Evolutionary conservation across 1,139 yeast genomes (phyloP).

Genomic region (Sugiyamaella novakii): DNA sequence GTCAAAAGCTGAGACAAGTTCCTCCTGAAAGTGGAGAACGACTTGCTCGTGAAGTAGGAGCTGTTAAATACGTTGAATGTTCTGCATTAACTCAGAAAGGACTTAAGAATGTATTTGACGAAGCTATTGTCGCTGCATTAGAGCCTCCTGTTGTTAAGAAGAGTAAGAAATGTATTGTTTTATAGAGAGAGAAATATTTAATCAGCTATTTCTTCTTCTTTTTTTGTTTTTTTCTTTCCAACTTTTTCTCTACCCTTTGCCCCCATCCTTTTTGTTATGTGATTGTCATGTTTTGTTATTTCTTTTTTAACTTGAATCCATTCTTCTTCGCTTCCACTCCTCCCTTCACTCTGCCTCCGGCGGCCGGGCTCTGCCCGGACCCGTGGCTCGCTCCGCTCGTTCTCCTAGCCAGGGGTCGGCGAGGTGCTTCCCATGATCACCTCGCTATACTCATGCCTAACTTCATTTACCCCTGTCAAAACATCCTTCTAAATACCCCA

Average conservation of each 20-base stretch:
- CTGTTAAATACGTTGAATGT: conserved; percentile 95
- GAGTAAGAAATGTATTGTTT: conserved; percentile 79
- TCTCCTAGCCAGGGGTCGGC: not conserved
- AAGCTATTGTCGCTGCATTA: conserved; percentile 90
- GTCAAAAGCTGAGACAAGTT: conserved; percentile 88
- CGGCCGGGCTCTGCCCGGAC: conserved; percentile 13
- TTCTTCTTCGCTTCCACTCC: not conserved
- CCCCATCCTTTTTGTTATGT: not conserved
- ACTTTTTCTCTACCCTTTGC: not conserved
- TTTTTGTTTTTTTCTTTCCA: not conserved
- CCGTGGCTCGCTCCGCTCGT: conserved; percentile 12
- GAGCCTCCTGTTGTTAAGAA: conserved; percentile 88
- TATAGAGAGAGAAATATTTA: conserved; percentile 44
- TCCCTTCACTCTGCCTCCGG: conserved; percentile 4
- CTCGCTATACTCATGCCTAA: no score
- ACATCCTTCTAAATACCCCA: no score
- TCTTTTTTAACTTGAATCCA: conserved; percentile 1
- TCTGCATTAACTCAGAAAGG: conserved; percentile 98
- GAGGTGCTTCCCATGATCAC: no score
- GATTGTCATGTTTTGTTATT: conserved; percentile 12
- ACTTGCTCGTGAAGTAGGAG: conserved; percentile 89
- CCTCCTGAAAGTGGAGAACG: conserved; percentile 86
- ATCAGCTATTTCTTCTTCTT: not conserved
- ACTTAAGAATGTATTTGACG: conserved; percentile 92
- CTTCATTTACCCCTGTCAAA: no score